Conservation (phyloP, 2,329 filamentous ascomycete species). For the Allantophomopsis lycopodina region DNA sequence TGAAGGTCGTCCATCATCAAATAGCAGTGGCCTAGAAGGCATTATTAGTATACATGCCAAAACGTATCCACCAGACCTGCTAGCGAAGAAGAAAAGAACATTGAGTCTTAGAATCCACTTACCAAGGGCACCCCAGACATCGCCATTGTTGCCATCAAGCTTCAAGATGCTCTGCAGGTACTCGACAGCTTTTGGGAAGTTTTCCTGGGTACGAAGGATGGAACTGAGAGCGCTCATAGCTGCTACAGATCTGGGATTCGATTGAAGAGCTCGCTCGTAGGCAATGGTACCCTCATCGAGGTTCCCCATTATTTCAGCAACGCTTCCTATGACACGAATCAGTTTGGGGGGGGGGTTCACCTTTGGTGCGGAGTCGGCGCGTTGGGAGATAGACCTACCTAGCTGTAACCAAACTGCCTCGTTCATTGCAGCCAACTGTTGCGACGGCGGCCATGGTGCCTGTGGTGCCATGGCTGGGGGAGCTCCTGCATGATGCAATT, state of each 20-base stretch:
- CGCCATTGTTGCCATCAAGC: constrained; percentile 77
- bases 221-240: constrained; percentile 92
- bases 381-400: constrained; percentile 41
- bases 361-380: background rate
- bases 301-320: constrained; percentile 79
- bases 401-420: constrained; percentile 88
- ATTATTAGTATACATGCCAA: too few relatives aligned
- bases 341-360: constrained; percentile 16
- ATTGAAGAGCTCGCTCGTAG: constrained; percentile 79
- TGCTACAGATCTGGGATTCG: constrained; percentile 76
- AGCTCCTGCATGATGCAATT: constrained; percentile 18
- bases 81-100: background rate
- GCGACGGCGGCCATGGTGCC: constrained; percentile 37
- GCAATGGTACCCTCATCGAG: constrained; percentile 79
- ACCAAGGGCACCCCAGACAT: constrained; percentile 95
- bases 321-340: constrained; percentile 44
- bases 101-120: constrained; percentile 20
- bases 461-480: constrained; percentile 14
- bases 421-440: constrained; percentile 67
- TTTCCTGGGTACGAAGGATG: constrained; percentile 82
- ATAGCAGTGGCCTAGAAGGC: constrained; percentile 72
- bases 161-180: constrained; percentile 86
- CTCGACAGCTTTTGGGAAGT: constrained; percentile 87
- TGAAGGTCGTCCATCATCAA: constrained; percentile 98
- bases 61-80: too few relatives aligned